Evolutionary conservation across 2,329 filamentous ascomycete genomes (phyloP).

Genomic region (Penicillium decumbens): DNA sequence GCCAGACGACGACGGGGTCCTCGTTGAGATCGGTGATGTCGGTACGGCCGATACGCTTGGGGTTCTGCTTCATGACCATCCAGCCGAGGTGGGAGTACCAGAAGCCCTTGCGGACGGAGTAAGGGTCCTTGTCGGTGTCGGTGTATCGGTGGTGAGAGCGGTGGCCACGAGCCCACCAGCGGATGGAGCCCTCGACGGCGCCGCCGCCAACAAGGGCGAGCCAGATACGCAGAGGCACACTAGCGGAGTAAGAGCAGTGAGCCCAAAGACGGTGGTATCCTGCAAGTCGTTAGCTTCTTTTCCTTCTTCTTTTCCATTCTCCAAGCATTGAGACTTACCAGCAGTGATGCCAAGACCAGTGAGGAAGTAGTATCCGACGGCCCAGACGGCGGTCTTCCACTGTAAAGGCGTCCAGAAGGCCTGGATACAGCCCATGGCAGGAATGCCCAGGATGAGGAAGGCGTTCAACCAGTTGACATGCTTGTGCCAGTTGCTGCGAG

Average conservation of each 20-base stretch:
- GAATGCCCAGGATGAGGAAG: slow-evolving; percentile 71
- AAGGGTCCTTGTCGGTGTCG: slow-evolving; percentile 87
- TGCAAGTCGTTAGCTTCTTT: slow-evolving; percentile 20
- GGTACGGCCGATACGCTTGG: slow-evolving; percentile 79
- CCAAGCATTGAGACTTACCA: slow-evolving; percentile 47
- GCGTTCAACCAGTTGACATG: slow-evolving; percentile 94
- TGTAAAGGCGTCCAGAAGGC: slow-evolving; percentile 74
- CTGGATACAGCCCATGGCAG: slow-evolving; percentile 66
- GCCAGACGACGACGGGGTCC: slow-evolving; percentile 78
- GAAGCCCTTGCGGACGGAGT: slow-evolving; percentile 83
- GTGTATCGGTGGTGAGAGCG: slow-evolving; percentile 87
- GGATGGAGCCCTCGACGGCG: slow-evolving; percentile 77
- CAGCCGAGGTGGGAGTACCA: slow-evolving; percentile 80
- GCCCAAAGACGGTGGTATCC: slow-evolving; percentile 82
- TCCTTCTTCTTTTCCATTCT: background rate
- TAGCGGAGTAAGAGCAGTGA: slow-evolving; percentile 76
- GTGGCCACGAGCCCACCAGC: slow-evolving; percentile 86
- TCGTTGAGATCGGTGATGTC: slow-evolving; percentile 87
- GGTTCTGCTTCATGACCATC: slow-evolving; percentile 94
- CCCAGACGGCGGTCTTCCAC: slow-evolving; percentile 66
- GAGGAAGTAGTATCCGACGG: slow-evolving; percentile 76
- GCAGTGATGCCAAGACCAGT: slow-evolving; percentile 76
- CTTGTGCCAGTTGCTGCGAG: slow-evolving; percentile 78
- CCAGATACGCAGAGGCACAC: slow-evolving; percentile 71
- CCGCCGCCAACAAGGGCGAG: slow-evolving; percentile 76